Conservation (phyloP, 495 filamentous ascomycete genomes). For the Diplogelasinospora grovesii region DNA sequence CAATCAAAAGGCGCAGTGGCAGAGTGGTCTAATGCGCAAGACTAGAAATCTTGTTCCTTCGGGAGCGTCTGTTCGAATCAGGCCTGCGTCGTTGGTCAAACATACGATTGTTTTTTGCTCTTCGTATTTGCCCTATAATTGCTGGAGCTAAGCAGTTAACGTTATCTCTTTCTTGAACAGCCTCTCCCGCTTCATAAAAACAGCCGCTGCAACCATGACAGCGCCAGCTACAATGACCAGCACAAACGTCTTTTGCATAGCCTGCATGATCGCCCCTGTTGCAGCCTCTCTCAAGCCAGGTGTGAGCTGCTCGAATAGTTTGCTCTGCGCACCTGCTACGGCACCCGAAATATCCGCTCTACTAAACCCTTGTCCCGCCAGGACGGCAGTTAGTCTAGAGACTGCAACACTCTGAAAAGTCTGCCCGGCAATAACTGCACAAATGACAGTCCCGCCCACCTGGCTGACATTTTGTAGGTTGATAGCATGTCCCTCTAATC, state of each 20-base stretch:
- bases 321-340: constrained; percentile 41
- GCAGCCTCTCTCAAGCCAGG: constrained; percentile 29
- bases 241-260: constrained; percentile 47
- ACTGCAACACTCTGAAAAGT: constrained; percentile 46
- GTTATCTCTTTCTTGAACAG: too few species aligned
- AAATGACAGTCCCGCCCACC: constrained; percentile 44
- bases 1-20: too few species aligned
- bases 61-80: too few species aligned
- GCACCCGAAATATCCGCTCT: constrained; percentile 36
- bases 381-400: constrained; percentile 22
- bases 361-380: constrained; percentile 28
- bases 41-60: too few species aligned
- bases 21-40: too few species aligned
- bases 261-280: constrained; percentile 42
- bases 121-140: too few species aligned
- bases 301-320: constrained; percentile 31
- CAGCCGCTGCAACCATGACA: constrained; percentile 34
- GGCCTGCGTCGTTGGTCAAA: too few species aligned
- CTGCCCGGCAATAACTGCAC: constrained; percentile 50
- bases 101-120: too few species aligned
- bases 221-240: constrained; percentile 44
- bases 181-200: constrained; percentile 50
- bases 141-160: too few species aligned
- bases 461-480: constrained; percentile 51
- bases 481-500: constrained; percentile 37